phyloP scores from a whole-genome alignment of 225 moss, liverwort and hornwort genomes.

The Asterella californica region DNA sequence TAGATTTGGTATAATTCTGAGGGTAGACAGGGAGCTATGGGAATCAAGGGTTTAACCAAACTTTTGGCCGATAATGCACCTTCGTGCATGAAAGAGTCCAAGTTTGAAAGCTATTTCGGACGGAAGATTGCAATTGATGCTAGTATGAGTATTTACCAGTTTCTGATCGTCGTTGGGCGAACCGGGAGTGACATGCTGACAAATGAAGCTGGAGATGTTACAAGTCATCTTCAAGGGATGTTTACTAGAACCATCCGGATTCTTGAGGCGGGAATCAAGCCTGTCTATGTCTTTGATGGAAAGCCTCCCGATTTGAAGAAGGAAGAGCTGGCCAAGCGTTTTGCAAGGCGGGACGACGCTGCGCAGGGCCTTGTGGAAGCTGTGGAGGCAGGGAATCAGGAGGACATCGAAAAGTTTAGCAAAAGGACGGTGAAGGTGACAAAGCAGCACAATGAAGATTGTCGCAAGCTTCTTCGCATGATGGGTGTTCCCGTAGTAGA shows the following conservation, averaged over 20 bases:
- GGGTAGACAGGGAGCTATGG: not conserved
- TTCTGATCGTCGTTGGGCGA: conserved; percentile 74
- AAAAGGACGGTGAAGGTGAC: conserved; percentile 99
- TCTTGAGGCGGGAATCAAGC: conserved; percentile 96
- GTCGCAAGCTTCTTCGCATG: conserved; percentile 82
- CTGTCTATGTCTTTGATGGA: conserved; percentile 94
- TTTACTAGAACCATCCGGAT: conserved; percentile 94
- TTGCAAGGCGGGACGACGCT: conserved; percentile 83
- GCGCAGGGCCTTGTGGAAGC: conserved; percentile 63
- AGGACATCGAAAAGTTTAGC: conserved; percentile 88
- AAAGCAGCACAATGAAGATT: conserved; percentile 94
- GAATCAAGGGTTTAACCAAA: conserved; percentile 81
- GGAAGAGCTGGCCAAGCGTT: conserved; percentile 85
- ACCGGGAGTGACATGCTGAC: conserved; percentile 59
- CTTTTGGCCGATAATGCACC: conserved; percentile 95
- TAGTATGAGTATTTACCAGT: conserved; percentile 99
- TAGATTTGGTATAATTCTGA: not conserved
- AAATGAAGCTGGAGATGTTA: conserved; percentile 69
- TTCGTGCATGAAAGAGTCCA: conserved; percentile 68
- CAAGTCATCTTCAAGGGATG: conserved; percentile 93
- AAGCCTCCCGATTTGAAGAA: conserved; percentile 82
- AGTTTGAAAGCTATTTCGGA: conserved; percentile 90
- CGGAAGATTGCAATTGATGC: conserved; percentile 97
- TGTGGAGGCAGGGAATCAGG: conserved; percentile 70
- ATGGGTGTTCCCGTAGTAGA: conserved; percentile 99